Conservation (phyloP, 2,329 filamentous ascomycete genomes). For the Penicillium digitatum region DNA sequence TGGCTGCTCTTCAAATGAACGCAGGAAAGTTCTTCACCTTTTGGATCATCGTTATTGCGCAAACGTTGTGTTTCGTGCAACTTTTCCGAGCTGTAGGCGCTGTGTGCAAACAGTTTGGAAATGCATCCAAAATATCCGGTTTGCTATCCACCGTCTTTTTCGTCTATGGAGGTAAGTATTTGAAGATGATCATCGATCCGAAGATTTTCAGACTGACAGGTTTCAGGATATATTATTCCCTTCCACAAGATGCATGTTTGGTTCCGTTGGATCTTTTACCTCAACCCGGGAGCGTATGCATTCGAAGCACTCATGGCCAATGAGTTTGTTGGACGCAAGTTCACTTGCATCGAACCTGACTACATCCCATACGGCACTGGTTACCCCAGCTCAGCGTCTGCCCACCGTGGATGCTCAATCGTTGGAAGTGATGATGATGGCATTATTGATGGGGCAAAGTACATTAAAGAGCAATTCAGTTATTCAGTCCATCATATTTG, state of each 20-base stretch:
- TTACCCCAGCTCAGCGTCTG: conserved; percentile 33
- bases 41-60: conserved; percentile 50
- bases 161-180: conserved; percentile 47
- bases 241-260: conserved; percentile 58
- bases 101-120: conserved; percentile 45
- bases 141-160: conserved; percentile 44
- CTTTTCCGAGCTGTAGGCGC: conserved; percentile 50
- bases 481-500: conserved; percentile 57
- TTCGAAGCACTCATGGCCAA: conserved; percentile 66
- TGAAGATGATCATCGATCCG: too few species aligned
- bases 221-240: conserved; percentile 55
- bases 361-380: conserved; percentile 46
- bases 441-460: conserved; percentile 49
- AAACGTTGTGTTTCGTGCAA: conserved; percentile 51
- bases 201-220: background rate
- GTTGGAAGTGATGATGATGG: conserved; percentile 29
- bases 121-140: conserved; percentile 46
- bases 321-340: conserved; percentile 58
- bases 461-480: conserved; percentile 51
- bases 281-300: conserved; percentile 62
- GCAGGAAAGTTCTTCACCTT: conserved; percentile 59
- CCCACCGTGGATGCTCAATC: conserved; percentile 31
- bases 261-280: conserved; percentile 60
- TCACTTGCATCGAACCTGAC: conserved; percentile 51
- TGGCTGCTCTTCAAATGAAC: conserved; percentile 51